Base-by-base conservation (phyloP, 129 eudicot species). In the Centella asiatica region DNA sequence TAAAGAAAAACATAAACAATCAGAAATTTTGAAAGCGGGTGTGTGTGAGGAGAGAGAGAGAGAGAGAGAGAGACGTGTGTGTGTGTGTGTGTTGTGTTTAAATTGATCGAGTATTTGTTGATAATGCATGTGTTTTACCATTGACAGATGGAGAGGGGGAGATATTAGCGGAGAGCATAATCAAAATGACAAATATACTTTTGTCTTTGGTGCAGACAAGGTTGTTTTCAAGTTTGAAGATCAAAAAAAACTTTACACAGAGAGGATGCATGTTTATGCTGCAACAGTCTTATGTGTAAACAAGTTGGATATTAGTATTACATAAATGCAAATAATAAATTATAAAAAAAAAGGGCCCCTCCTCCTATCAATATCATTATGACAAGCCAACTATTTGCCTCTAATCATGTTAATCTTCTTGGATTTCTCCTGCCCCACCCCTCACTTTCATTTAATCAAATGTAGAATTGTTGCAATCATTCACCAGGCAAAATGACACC, bases 181-280 rank as follows among this genome's bases (percentile, higher is more conserved):
- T 57, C 63, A 57, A 34, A 2, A 34, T 57, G 45, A 57, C 20
- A 57, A 34, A 33, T 34, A 20, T 40, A 57, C 31, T 57, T n/a
- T 57, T 57, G 63, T 57, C 63, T 57, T 6, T 33, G 46, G 63
- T 28, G 63, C 28, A 57, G 63, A 40, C 63, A 57, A 34, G 63
- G 63, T 34, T 57, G 6, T 40, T 57, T 33, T 57, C 63, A 57
- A 22, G 28, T 34, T 24, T 34, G 8, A 57, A 57, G n/a, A 33
- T 32, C 5, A 57, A 10, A 10, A 32, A 18, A 14, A 7, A 29
- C 0, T 18, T 6, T 9, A 32, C 28, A n/a, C 23, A 2, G 13
- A 0, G n/a, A n/a, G n/a, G 0, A 11, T 57, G 45, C 1, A 22
- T 34, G 63, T 57, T 34, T 33, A 57, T 20, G 8, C 19, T 57